A percentile compares a stretch with the other conserved stretches of the same genome.
These are phyloP conservation scores for Aspergillus viridinutans DNA, from an alignment of 2,329 filamentous ascomycete species.

Conservation along the genomic window DNA sequence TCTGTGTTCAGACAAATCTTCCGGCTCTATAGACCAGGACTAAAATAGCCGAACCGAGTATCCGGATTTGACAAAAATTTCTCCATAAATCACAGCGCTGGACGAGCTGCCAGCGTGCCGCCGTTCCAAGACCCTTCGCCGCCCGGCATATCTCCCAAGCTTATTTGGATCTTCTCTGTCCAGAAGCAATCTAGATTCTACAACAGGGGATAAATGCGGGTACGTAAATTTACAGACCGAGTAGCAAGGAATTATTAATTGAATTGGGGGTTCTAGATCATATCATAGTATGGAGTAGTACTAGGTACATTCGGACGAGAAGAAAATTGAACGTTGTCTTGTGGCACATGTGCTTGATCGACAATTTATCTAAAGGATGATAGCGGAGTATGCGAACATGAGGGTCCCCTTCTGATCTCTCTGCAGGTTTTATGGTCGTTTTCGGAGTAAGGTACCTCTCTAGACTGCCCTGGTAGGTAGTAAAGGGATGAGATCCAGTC, in stretches of 20 bases:
- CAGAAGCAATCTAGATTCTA: neutral
- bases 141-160: constrained; percentile 3
- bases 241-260: neutral
- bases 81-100: constrained; percentile 19
- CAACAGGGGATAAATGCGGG: neutral
- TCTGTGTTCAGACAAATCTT: neutral
- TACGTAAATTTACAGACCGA: neutral
- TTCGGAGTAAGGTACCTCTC: neutral
- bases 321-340: constrained; percentile 18
- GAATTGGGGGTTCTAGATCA: constrained; percentile 7
- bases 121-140: neutral
- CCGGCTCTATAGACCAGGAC: neutral
- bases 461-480: too few species aligned
- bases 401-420: constrained; percentile 9
- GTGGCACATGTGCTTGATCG: constrained; percentile 12
- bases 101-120: neutral
- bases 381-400: constrained; percentile 6
- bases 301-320: constrained; percentile 1
- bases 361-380: constrained; percentile 6
- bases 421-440: neutral
- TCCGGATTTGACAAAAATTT: constrained; percentile 13
- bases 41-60: constrained; percentile 13
- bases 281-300: neutral
- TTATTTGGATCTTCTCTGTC: neutral
- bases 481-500: neutral